These are phyloP conservation scores for Galeopsis tetrahit DNA, from an alignment of 257 asterid genomes.

Conservation along the genomic window DNA sequence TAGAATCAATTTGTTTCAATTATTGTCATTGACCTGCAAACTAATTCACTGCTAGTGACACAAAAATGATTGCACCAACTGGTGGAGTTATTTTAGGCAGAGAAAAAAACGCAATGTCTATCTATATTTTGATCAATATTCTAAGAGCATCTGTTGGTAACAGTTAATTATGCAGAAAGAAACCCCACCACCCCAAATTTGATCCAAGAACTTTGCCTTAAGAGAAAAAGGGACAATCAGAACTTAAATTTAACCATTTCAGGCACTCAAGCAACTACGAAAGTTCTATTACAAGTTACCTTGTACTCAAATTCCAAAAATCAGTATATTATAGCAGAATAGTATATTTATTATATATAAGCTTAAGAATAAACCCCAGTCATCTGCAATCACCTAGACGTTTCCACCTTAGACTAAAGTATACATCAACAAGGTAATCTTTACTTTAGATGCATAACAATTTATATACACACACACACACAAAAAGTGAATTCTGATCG, in stretches of 20 bases:
- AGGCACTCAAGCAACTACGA: background rate
- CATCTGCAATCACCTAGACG: background rate
- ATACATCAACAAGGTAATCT: slow-evolving; percentile 8
- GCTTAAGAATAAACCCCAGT: background rate
- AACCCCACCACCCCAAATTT: background rate
- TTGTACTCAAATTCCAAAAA: background rate
- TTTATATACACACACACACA: background rate
- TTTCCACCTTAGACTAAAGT: background rate
- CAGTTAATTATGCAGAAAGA: slow-evolving; percentile 10
- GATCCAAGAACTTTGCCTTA: slow-evolving; percentile 1
- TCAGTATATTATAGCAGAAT: slow-evolving; percentile 4
- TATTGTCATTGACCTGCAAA: background rate
- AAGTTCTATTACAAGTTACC: background rate
- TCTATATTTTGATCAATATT: background rate
- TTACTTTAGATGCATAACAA: background rate
- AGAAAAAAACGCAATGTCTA: background rate
- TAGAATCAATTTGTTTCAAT: background rate
- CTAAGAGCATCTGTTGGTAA: background rate
- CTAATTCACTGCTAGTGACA: background rate
- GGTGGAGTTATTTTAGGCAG: background rate
- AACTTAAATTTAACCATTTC: background rate
- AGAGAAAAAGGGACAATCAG: background rate
- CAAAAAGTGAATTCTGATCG: background rate
- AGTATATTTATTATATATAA: background rate
- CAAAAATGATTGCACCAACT: slow-evolving; percentile 1